A percentile compares a stretch with the other conserved stretches of the same genome.
Evolutionary conservation across 2,329 filamentous ascomycete genomes (phyloP).

Genomic region (Biscogniauxia sp.): DNA sequence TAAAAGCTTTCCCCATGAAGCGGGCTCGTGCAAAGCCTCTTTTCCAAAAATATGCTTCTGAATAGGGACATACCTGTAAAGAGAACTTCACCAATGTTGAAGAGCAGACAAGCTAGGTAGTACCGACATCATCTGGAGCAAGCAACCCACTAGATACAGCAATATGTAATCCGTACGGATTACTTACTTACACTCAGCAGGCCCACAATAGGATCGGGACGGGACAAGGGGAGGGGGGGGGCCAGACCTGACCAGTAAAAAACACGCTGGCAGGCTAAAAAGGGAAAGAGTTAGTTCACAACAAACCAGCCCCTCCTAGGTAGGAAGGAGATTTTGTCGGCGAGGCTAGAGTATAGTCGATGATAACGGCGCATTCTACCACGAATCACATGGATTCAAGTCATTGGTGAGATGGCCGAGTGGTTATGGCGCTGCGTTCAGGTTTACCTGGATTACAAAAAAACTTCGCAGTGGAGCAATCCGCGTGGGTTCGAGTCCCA

Average conservation of each 20-base stretch:
- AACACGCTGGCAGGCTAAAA: not conserved
- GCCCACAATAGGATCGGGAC: not conserved
- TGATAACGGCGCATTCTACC: not conserved
- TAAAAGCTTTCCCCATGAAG: no score
- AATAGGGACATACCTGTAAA: no score
- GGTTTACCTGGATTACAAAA: constrained; percentile 6
- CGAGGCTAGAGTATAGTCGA: not conserved
- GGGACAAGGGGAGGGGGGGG: no score
- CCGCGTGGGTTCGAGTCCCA: constrained; percentile 42
- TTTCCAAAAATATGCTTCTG: no score
- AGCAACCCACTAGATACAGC: no score
- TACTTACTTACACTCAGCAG: not conserved
- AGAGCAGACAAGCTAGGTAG: no score
- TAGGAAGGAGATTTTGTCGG: not conserved
- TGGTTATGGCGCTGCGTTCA: constrained; percentile 32
- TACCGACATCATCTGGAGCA: no score
- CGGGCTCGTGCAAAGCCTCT: no score
- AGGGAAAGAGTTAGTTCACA: not conserved
- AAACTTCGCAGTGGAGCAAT: constrained; percentile 34
- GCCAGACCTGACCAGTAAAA: not conserved
- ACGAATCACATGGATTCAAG: not conserved
- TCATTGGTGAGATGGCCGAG: constrained; percentile 25
- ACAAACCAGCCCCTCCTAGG: no score
- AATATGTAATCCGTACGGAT: no score
- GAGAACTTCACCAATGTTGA: no score